Percentiles rank a stretch among this genome's conserved stretches.
phyloP scores from a whole-genome alignment of 345 rosid genomes.

The Orychophragmus violaceus region DNA sequence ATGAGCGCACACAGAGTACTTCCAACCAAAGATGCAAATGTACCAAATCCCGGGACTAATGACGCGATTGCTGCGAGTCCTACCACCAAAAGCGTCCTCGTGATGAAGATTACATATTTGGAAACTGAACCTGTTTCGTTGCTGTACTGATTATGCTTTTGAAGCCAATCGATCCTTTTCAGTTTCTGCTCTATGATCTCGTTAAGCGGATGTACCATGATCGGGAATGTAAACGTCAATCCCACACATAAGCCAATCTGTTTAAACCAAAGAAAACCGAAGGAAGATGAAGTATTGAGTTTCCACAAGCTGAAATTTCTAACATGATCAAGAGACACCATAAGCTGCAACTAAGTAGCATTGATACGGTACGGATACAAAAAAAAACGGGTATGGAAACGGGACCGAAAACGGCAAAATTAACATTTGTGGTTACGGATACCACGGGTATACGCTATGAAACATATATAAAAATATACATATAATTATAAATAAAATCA shows the following conservation, averaged over 20 bases:
- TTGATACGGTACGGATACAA: too few species aligned
- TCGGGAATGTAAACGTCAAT: conserved; percentile 73
- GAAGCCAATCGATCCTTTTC: conserved; percentile 38
- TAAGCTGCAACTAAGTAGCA: background rate
- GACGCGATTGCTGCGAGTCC: conserved; percentile 62
- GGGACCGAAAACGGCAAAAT: too few species aligned
- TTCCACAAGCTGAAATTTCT: background rate
- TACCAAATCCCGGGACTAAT: conserved; percentile 67
- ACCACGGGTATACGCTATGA: too few species aligned
- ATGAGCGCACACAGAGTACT: conserved; percentile 72
- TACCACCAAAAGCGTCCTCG: conserved; percentile 51
- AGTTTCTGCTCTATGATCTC: conserved; percentile 83
- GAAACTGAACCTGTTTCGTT: conserved; percentile 35
- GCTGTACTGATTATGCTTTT: conserved; percentile 23
- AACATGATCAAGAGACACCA: background rate
- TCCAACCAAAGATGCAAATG: conserved; percentile 67
- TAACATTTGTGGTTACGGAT: too few species aligned
- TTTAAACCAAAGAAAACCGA: conserved; percentile 4
- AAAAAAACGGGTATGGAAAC: too few species aligned
- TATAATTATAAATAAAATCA: too few species aligned
- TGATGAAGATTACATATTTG: conserved; percentile 28
- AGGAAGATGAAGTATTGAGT: background rate
- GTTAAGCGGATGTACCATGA: conserved; percentile 76
- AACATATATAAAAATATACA: too few species aligned
- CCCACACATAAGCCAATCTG: conserved; percentile 91